Evolutionary conservation across 2,329 filamentous ascomycete genomes (phyloP).

Genomic region (Hymenoscyphus occultus): DNA sequence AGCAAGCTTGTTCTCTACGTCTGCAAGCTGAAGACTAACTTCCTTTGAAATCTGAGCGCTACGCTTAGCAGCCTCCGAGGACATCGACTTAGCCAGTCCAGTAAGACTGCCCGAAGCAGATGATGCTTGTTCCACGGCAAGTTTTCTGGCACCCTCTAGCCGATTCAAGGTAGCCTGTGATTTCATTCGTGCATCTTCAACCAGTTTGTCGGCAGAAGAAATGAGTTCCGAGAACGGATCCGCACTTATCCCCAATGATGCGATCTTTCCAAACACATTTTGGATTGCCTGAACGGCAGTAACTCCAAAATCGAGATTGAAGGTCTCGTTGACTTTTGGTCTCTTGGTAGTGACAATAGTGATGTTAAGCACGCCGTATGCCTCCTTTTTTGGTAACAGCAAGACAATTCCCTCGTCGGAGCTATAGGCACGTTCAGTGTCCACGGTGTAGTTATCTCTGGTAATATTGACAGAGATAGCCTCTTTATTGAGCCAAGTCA

Average conservation of each 20-base stretch:
- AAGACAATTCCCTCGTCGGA: conserved; percentile 36
- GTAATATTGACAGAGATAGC: conserved; percentile 56
- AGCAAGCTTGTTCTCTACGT: conserved; percentile 37
- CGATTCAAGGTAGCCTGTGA: conserved; percentile 23
- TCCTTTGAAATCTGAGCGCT: conserved; percentile 32
- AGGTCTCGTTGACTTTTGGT: conserved; percentile 59
- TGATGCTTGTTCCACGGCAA: conserved; percentile 26
- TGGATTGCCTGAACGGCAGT: conserved; percentile 28
- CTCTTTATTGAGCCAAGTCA: conserved; percentile 53
- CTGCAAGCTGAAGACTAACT: conserved; percentile 27
- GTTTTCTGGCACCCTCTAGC: conserved; percentile 25
- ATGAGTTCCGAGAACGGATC: conserved; percentile 23
- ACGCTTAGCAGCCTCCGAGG: conserved; percentile 31
- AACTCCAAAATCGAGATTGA: conserved; percentile 56
- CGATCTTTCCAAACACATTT: conserved; percentile 27
- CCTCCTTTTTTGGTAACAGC: conserved; percentile 52
- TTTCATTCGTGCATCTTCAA: conserved; percentile 24
- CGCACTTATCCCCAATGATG: conserved; percentile 11
- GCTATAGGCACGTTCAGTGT: conserved; percentile 43
- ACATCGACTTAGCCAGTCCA: conserved; percentile 26
- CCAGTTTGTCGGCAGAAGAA: conserved; percentile 22
- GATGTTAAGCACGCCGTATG: conserved; percentile 56
- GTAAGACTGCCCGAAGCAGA: conserved; percentile 23
- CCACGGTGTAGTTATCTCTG: conserved; percentile 46
- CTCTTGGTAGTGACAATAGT: conserved; percentile 56